Evolutionary conservation across 176 grass and related monocot genomes (phyloP).

Genomic region (Triticum urartu): DNA sequence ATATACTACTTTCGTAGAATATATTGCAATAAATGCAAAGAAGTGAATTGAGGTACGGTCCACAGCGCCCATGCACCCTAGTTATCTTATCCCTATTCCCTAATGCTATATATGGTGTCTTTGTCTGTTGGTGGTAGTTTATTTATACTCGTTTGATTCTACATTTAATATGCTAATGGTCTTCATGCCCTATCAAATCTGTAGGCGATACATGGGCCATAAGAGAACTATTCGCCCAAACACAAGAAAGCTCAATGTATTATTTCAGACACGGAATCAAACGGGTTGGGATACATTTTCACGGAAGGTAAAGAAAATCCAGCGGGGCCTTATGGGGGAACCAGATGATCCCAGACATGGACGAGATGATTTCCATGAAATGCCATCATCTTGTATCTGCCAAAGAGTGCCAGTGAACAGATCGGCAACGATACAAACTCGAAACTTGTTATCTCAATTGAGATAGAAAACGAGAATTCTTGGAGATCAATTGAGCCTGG

Average conservation of each 20-base stretch:
- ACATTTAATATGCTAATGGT: slow-evolving; percentile 2
- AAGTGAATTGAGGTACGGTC: neutral
- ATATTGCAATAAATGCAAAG: neutral
- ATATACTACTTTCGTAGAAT: neutral
- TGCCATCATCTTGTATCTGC: slow-evolving; percentile 83
- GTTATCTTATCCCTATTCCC: neutral
- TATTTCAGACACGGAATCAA: slow-evolving; percentile 57
- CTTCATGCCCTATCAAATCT: neutral
- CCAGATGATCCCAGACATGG: slow-evolving; percentile 72
- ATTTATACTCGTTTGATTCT: neutral
- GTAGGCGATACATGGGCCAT: slow-evolving; percentile 87
- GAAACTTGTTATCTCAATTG: neutral
- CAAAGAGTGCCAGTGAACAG: slow-evolving; percentile 33
- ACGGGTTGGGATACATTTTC: slow-evolving; percentile 69
- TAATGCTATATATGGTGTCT: neutral
- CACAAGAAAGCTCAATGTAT: slow-evolving; percentile 63
- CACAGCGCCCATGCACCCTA: neutral
- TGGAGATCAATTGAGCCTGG: neutral
- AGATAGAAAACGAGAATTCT: neutral
- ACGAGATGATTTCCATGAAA: slow-evolving; percentile 84
- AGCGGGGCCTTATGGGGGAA: slow-evolving; percentile 80
- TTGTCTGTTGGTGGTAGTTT: slow-evolving; percentile 14
- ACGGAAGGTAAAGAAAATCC: slow-evolving; percentile 55
- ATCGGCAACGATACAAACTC: slow-evolving; percentile 9
- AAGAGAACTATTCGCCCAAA: slow-evolving; percentile 95